Conservation (phyloP, 345 rosid genomes). For the Anastatica hierochuntica region DNA sequence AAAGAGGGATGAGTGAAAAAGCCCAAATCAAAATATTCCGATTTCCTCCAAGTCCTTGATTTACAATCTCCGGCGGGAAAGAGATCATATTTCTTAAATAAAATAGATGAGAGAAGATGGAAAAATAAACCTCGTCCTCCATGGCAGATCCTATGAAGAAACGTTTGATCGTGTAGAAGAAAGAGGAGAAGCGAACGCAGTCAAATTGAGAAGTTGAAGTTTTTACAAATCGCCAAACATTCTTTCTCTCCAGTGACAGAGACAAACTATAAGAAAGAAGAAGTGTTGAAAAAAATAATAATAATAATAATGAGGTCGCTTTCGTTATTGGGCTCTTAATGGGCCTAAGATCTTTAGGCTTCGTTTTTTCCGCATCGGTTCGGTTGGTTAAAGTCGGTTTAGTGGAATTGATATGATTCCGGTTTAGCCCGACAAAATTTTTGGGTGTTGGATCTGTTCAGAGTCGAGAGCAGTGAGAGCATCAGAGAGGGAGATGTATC, state of each 20-base stretch:
- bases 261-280: conserved; percentile 5
- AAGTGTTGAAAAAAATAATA: too few relatives aligned
- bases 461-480: background rate
- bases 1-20: too few relatives aligned
- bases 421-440: too few relatives aligned
- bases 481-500: background rate
- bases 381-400: too few relatives aligned
- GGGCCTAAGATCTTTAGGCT: conserved; percentile 10
- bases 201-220: background rate
- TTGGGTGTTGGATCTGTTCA: too few relatives aligned
- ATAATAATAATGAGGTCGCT: conserved; percentile 7
- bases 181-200: conserved; percentile 1
- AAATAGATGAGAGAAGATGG: background rate
- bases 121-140: conserved; percentile 20
- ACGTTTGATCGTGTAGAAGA: background rate
- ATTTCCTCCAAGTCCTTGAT: background rate
- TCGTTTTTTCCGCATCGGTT: too few relatives aligned
- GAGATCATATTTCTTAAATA: background rate
- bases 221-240: too few relatives aligned
- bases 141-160: conserved; percentile 11
- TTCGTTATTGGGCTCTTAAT: background rate
- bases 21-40: too few relatives aligned
- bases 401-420: too few relatives aligned
- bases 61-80: background rate
- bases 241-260: conserved; percentile 16